Evolutionary conservation across 345 rosid genomes (phyloP), one percentile per base, ranked within the genome.

Genomic region (Combretum micranthum): DNA sequence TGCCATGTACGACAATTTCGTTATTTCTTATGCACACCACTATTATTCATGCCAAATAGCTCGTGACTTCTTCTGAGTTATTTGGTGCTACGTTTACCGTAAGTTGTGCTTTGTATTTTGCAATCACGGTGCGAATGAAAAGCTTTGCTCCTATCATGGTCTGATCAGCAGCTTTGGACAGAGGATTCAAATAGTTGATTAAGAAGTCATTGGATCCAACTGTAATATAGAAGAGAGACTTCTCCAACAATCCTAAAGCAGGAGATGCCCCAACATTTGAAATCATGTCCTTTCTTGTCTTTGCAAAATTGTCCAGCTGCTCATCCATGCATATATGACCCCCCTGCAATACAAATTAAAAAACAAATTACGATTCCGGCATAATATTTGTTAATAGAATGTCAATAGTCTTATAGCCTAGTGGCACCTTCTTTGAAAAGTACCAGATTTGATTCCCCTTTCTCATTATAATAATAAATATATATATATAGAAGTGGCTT

Each of bases 181-280:
- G 68, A 0, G 96, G 91, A 9, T 76, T 66, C 13, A 89, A 69
- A 66, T 87, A 86, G 59, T 87, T 83, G 57, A 83, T 77, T 62
- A 90, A 74, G 64, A 90, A 74, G 62, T 90, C 97, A 45, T 90
- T 90, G 0, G 97, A 83, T 20, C 96, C 97, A 0, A 80, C 71
- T 13, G 87, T 74, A 37, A 87, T 68, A 0, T 89, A 83, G 64
- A 78, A 90, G 9, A 81, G 55, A 52, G 85, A 63, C 8, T 14
- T 57, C 37, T 50, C 49, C 20, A 84, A 20, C 37, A 83, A 59
- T 51, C 79, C 50, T 4, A 23, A 52, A 0, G 89, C 74, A 23
- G 77, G 80, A 4, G 77, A 20, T 43, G 43, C 70, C 20, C 90
- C 85, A 13, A 75, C 61, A 39, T 52, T 61, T 1, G 70, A 59